Conservation (phyloP, 345 rosid genomes). For the Hibiscus syriacus region DNA sequence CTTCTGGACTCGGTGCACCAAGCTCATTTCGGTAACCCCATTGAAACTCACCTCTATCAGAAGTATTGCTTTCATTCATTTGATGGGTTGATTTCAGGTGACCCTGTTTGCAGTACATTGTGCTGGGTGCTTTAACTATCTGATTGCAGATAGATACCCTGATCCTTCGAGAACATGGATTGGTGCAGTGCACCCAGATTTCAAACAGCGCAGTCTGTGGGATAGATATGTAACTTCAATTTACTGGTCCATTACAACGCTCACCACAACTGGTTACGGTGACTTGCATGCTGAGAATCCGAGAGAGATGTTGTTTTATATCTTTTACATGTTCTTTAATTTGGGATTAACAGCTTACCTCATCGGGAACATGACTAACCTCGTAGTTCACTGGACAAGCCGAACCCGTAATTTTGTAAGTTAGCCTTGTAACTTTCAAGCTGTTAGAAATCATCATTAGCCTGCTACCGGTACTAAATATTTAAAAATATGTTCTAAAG, state of each 20-base stretch:
- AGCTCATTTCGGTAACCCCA: constrained; percentile 75
- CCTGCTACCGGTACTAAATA: constrained; percentile 10
- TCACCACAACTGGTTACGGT: constrained; percentile 93
- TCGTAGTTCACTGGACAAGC: constrained; percentile 97
- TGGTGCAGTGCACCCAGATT: constrained; percentile 65
- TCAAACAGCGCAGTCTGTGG: constrained; percentile 69
- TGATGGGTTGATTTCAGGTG: constrained; percentile 43
- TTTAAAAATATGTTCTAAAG: not conserved
- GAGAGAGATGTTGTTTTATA: constrained; percentile 91
- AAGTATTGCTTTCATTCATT: constrained; percentile 4
- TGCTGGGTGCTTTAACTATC: constrained; percentile 90
- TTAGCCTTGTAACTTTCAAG: constrained; percentile 20
- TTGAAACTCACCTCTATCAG: constrained; percentile 1
- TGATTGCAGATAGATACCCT: constrained; percentile 83
- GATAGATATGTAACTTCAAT: constrained; percentile 71
- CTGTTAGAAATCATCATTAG: constrained; percentile 9
- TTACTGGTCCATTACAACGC: constrained; percentile 91
- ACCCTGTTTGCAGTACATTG: constrained; percentile 89
- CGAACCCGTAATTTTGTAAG: constrained; percentile 88
- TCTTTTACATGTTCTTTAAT: constrained; percentile 89
- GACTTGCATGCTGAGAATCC: constrained; percentile 87
- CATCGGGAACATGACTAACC: constrained; percentile 97
- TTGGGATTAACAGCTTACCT: constrained; percentile 89
- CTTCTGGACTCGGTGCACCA: constrained; percentile 92
- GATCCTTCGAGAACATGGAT: constrained; percentile 79